Base-by-base conservation (phyloP, 169 alveolate species). In the Eimeria sp. region DNA sequence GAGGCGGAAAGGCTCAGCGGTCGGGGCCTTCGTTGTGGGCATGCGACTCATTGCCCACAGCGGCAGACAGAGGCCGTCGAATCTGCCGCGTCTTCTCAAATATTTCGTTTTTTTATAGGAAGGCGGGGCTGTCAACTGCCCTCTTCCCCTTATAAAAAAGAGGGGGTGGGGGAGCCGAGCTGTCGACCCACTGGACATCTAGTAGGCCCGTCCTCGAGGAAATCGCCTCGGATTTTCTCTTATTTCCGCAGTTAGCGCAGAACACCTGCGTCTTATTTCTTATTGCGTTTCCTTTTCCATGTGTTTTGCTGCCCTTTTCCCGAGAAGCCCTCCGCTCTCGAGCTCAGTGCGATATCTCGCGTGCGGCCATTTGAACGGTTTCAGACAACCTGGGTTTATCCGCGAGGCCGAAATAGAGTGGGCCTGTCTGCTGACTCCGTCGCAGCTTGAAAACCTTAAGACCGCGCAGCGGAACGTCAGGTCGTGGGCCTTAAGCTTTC, bases 1-100 rank as follows among this genome's bases (percentile, higher is more conserved):
- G 88, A 4, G 56, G 66, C 68, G 30, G 30, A 46, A 78, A 37
- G 88, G 49, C 88, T 49, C 88, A 49, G 88, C 68, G 88, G 88
- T 78, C 88, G 88, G 88, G 88, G 88, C 88, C 88, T 78, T 52
- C 20, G 68, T 46, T 78, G 88, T 78, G 88, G 88, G 88, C 88
- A 78, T 78, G 88, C 88, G 88, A 78, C 68, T 49, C 88, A 54
- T 78, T 25, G 88, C 68, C 88, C 88, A 78, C 88, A 78, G 68
- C 20, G 68, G 68, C 88, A 78, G 46, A 78, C 68, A 78, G 46
- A 33, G 82, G 82, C 88, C 40, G 56, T 54, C 13, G 46, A 78
- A 52, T 52, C 49, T 10, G 46, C 46, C 8, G 43, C 62, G 46
- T 78, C 88, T 78, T 78, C 66, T 27, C 64, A 78, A 30, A 18